phyloP scores from a whole-genome alignment of 768 basidiomycete species.

The Chalciporus pseudorubinellus region DNA sequence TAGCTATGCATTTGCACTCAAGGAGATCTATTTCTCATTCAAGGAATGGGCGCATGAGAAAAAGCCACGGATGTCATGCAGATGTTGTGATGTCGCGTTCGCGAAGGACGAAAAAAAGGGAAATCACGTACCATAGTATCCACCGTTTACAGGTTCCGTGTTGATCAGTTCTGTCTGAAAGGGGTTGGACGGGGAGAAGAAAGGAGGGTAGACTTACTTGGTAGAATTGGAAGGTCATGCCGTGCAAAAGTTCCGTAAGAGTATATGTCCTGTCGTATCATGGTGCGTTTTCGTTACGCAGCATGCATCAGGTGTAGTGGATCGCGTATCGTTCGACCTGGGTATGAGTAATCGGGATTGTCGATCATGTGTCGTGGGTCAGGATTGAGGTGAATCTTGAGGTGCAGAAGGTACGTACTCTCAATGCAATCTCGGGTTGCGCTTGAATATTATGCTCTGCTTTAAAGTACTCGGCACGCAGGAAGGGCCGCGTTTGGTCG shows the following conservation, averaged over 20 bases:
- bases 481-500: conserved; percentile 56
- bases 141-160: conserved; percentile 41
- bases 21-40: conserved; percentile 23
- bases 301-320: not conserved
- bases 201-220: conserved; percentile 26
- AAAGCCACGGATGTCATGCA: not conserved
- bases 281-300: not conserved
- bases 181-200: not conserved
- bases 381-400: not conserved
- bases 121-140: conserved; percentile 38
- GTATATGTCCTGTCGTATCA: conserved; percentile 39
- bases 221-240: conserved; percentile 48
- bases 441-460: conserved; percentile 46
- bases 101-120: not conserved
- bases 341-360: not conserved
- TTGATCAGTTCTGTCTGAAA: not conserved
- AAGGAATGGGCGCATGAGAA: not conserved
- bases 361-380: not conserved
- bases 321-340: not conserved
- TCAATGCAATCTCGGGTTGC: conserved; percentile 53
- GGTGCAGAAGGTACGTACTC: not conserved
- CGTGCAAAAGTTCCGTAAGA: conserved; percentile 55
- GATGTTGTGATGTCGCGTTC: not conserved
- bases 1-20: conserved; percentile 56
- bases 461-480: conserved; percentile 49